These are phyloP conservation scores for Fomitopsis palustris DNA, from an alignment of 1,284 basidiomycete species.

Conservation along the genomic window DNA sequence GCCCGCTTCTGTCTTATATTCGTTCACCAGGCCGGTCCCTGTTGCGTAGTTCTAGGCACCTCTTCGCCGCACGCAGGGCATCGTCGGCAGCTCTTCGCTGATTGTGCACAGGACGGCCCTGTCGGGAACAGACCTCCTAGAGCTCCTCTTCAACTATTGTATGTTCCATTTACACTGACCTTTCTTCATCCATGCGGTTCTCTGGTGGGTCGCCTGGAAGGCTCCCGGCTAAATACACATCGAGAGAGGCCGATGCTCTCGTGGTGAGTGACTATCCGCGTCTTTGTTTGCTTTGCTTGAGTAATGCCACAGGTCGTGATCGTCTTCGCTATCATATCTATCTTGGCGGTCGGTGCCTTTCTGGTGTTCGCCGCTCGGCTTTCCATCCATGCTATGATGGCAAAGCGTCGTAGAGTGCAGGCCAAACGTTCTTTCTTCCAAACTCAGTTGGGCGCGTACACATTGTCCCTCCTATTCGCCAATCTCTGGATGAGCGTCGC, in stretches of 20 bases:
- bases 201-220: slow-evolving; percentile 10
- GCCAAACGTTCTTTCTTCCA: slow-evolving; percentile 59
- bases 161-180: slow-evolving; percentile 11
- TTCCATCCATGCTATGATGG: slow-evolving; percentile 26
- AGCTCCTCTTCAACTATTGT: slow-evolving; percentile 18
- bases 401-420: slow-evolving; percentile 12
- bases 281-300: neutral
- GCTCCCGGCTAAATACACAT: slow-evolving; percentile 13
- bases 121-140: slow-evolving; percentile 30
- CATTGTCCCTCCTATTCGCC: slow-evolving; percentile 55
- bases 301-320: slow-evolving; percentile 39
- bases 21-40: slow-evolving; percentile 42
- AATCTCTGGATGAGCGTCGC: slow-evolving; percentile 51
- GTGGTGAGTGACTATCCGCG: slow-evolving; percentile 35
- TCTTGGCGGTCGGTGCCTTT: slow-evolving; percentile 46
- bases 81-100: slow-evolving; percentile 27
- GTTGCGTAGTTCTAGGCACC: slow-evolving; percentile 36
- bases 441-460: slow-evolving; percentile 67
- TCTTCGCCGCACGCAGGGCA: slow-evolving; percentile 34
- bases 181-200: slow-evolving; percentile 18
- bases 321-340: slow-evolving; percentile 50
- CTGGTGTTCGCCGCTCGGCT: slow-evolving; percentile 42
- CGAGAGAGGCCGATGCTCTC: slow-evolving; percentile 36
- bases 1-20: slow-evolving; percentile 21
- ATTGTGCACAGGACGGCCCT: slow-evolving; percentile 25